phyloP scores from a whole-genome alignment of 2,329 filamentous ascomycete species.

The Thermoascus crustaceus region DNA sequence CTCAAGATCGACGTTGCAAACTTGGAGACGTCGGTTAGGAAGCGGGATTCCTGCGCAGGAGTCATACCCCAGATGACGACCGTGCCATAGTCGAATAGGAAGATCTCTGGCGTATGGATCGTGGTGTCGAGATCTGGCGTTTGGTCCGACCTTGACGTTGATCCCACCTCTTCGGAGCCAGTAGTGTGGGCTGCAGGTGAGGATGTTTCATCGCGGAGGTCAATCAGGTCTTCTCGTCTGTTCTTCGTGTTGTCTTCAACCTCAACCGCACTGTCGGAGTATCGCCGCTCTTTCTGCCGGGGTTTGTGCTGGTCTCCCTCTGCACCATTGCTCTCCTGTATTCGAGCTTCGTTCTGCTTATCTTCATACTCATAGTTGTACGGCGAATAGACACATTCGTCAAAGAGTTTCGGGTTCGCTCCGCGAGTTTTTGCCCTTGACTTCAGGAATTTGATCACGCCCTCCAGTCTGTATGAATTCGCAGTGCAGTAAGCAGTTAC shows the following conservation, averaged over 20 bases:
- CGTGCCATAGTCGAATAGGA: conserved; percentile 94
- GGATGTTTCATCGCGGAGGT: conserved; percentile 44
- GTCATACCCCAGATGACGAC: conserved; percentile 99
- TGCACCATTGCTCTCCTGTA: conserved; percentile 27
- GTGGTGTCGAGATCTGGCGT: conserved; percentile 71
- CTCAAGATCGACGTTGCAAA: conserved; percentile 88
- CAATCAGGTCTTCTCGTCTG: conserved; percentile 55
- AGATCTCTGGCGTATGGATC: conserved; percentile 88
- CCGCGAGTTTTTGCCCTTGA: conserved; percentile 68
- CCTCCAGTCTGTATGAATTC: conserved; percentile 82
- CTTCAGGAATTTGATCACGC: conserved; percentile 83
- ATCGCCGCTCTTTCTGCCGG: conserved; percentile 56
- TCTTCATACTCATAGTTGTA: conserved; percentile 65
- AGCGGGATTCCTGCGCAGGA: conserved; percentile 75
- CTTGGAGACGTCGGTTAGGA: conserved; percentile 87
- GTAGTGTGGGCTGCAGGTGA: conserved; percentile 16
- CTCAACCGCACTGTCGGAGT: conserved; percentile 60
- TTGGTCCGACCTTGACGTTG: conserved; percentile 20
- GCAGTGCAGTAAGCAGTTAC: conserved; percentile 97
- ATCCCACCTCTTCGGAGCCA: conserved; percentile 17
- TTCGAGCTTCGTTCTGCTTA: conserved; percentile 23
- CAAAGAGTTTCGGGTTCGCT: conserved; percentile 82
- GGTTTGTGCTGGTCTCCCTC: conserved; percentile 21
- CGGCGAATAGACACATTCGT: conserved; percentile 95
- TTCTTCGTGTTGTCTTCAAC: conserved; percentile 52